These are phyloP conservation scores for Crepidotus variabilis DNA, from an alignment of 768 basidiomycete species.

Conservation along the genomic window DNA sequence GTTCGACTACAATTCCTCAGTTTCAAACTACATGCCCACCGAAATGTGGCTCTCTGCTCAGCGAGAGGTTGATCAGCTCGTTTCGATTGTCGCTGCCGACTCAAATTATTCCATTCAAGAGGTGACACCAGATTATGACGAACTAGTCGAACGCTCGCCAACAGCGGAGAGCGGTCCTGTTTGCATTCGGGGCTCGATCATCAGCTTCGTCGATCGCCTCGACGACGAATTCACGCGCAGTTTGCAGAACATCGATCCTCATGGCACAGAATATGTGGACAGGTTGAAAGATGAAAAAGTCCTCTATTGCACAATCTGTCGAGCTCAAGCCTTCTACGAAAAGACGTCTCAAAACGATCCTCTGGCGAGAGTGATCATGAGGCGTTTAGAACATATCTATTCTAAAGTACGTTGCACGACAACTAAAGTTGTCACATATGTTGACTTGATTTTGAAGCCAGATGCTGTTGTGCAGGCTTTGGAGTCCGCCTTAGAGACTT, in stretches of 20 bases:
- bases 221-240: conserved; percentile 99
- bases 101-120: conserved; percentile 82
- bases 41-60: conserved; percentile 90
- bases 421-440: not conserved
- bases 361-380: conserved; percentile 86
- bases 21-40: conserved; percentile 83
- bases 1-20: conserved; percentile 93
- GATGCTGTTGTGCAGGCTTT: conserved; percentile 90
- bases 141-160: conserved; percentile 78
- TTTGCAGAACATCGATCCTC: conserved; percentile 96
- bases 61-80: conserved; percentile 83
- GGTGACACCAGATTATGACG: conserved; percentile 87
- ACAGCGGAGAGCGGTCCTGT: conserved; percentile 70
- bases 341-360: conserved; percentile 72
- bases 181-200: conserved; percentile 90
- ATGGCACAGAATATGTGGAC: conserved; percentile 98
- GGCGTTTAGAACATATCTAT: conserved; percentile 96
- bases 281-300: conserved; percentile 94
- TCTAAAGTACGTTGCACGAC: conserved; percentile 68
- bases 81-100: conserved; percentile 73
- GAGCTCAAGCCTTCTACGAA: conserved; percentile 91
- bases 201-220: conserved; percentile 92
- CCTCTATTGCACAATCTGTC: conserved; percentile 90
- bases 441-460: conserved; percentile 52
- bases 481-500: conserved; percentile 61